Conservation (phyloP, 495 filamentous ascomycete genomes). For the Chaetomium tenue region DNA sequence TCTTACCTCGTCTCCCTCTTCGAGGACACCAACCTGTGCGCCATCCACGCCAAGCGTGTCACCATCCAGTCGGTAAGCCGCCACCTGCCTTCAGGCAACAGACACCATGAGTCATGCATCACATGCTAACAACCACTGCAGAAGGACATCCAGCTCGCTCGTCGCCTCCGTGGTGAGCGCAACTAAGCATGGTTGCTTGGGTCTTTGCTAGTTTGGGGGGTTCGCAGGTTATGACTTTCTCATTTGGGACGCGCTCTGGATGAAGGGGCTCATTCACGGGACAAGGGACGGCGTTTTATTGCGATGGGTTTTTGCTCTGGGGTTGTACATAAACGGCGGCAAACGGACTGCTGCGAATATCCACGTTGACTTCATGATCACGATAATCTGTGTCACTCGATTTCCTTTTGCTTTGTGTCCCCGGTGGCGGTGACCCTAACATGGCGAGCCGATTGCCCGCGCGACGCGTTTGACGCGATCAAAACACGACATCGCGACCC, state of each 20-base stretch:
- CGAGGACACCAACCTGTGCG: conserved; percentile 99
- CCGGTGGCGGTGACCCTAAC: neutral
- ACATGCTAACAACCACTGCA: conserved; percentile 44
- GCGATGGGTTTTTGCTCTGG: conserved; percentile 36
- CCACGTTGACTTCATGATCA: conserved; percentile 21
- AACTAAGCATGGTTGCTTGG: conserved; percentile 43
- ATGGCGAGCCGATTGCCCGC: neutral
- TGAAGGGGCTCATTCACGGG: conserved; percentile 29
- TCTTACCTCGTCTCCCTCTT: conserved; percentile 99
- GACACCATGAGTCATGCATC: conserved; percentile 3
- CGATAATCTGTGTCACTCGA: neutral
- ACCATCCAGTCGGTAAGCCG: conserved; percentile 69
- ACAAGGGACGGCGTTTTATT: conserved; percentile 43
- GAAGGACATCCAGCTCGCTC: conserved; percentile 97
- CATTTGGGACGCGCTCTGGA: conserved; percentile 32
- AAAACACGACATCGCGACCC: conserved; percentile 5
- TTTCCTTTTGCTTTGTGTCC: neutral
- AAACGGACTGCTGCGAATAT: conserved; percentile 19
- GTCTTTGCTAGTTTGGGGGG: conserved; percentile 26
- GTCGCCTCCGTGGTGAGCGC: conserved; percentile 95
- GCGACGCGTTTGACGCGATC: conserved; percentile 8
- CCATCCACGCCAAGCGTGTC: conserved; percentile 99
- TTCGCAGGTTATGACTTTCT: conserved; percentile 38
- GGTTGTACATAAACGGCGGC: conserved; percentile 41
- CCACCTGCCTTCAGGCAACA: neutral